Evolutionary conservation across 495 filamentous ascomycete genomes (phyloP).

Genomic region (Daldinia caldariorum): DNA sequence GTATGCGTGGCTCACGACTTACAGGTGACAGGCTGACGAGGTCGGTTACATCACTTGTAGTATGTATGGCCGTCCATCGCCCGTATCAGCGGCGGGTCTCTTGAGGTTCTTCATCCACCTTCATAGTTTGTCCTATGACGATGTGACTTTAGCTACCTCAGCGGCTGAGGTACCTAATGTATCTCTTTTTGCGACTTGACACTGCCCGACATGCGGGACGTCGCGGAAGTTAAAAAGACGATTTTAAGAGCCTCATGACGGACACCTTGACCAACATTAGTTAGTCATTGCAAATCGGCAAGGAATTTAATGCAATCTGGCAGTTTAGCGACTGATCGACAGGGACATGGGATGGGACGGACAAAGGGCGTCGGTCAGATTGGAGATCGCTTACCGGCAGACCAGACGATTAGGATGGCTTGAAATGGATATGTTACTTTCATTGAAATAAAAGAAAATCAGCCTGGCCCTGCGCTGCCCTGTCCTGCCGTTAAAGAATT

Average conservation of each 20-base stretch:
- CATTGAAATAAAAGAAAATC: constrained; percentile 3
- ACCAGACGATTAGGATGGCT: constrained; percentile 13
- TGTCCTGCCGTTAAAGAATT: background rate
- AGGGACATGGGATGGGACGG: constrained; percentile 34
- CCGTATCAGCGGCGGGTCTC: constrained; percentile 4
- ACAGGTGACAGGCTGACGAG: constrained; percentile 26
- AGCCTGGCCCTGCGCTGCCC: too few relatives aligned
- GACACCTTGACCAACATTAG: constrained; percentile 4
- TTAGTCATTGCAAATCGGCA: constrained; percentile 4
- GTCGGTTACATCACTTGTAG: constrained; percentile 34
- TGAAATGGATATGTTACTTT: constrained; percentile 7
- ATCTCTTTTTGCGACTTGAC: background rate
- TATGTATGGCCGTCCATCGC: constrained; percentile 10
- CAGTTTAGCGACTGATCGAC: constrained; percentile 28
- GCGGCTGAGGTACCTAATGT: background rate
- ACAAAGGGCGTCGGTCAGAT: constrained; percentile 20
- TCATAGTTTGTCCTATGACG: constrained; percentile 1
- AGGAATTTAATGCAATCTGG: constrained; percentile 9
- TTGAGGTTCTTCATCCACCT: background rate
- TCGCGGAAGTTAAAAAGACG: background rate
- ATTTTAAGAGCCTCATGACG: constrained; percentile 20
- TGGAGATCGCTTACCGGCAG: constrained; percentile 9
- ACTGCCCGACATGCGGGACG: too few relatives aligned
- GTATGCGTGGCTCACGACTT: constrained; percentile 17
- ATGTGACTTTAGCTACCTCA: background rate